Evolutionary conservation across 805 yeast species (phyloP).

Genomic region (Ogataea kodamae): DNA sequence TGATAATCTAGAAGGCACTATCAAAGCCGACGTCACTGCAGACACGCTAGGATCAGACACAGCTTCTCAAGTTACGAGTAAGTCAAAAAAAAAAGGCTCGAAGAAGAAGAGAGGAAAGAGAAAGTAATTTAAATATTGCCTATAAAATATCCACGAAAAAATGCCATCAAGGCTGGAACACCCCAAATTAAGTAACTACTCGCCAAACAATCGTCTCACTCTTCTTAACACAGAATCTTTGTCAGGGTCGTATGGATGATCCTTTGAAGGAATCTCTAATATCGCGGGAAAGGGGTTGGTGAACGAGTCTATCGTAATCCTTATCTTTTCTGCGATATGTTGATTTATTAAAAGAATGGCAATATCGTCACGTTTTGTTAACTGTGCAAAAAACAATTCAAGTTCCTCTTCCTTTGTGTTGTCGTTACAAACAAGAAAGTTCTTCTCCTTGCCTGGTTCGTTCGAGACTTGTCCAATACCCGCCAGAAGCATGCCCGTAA

Average conservation of each 20-base stretch:
- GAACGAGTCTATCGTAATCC: conserved; percentile 76
- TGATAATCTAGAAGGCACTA: too few species aligned
- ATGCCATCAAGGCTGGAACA: too few species aligned
- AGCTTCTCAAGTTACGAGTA: too few species aligned
- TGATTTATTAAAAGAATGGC: conserved; percentile 93
- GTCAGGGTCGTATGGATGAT: conserved; percentile 98
- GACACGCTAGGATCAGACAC: too few species aligned
- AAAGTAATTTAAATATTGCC: too few species aligned
- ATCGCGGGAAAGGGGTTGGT: conserved; percentile 94
- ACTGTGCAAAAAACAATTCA: conserved; percentile 68
- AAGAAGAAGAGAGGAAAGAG: too few species aligned
- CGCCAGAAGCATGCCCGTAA: conserved; percentile 91
- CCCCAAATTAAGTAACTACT: too few species aligned
- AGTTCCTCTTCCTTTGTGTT: conserved; percentile 76
- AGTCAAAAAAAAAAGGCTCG: too few species aligned
- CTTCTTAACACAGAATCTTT: conserved; percentile 93
- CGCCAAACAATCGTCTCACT: conserved; percentile 94
- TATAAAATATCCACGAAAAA: too few species aligned
- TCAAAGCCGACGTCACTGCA: too few species aligned
- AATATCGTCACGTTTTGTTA: conserved; percentile 81
- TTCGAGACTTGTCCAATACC: conserved; percentile 85
- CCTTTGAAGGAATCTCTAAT: conserved; percentile 95
- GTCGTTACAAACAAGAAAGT: conserved; percentile 75
- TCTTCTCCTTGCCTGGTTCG: conserved; percentile 64
- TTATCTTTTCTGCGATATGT: conserved; percentile 86